Conservation (phyloP, 2,329 filamentous ascomycete species). For the Sclerotinia nivalis region DNA sequence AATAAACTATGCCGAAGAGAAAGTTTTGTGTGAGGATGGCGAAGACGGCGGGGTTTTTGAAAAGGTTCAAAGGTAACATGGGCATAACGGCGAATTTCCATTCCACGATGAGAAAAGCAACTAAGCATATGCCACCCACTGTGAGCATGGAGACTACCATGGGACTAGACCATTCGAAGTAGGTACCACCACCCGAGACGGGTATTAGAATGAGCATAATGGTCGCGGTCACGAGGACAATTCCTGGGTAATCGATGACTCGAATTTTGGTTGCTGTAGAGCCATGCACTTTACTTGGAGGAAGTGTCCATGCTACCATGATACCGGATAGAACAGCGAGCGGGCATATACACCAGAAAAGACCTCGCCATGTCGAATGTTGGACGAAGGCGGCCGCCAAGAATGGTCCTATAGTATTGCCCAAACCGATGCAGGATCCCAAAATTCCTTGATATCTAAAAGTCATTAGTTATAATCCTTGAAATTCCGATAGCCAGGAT, state of each 20-base stretch:
- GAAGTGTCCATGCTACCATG: constrained; percentile 50
- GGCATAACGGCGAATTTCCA: constrained; percentile 56
- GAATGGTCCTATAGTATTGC: constrained; percentile 48
- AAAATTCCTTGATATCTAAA: constrained; percentile 47
- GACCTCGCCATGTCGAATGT: constrained; percentile 46
- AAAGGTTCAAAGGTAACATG: constrained; percentile 59
- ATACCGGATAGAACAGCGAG: constrained; percentile 50
- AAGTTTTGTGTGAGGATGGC: constrained; percentile 60
- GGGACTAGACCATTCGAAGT: constrained; percentile 56
- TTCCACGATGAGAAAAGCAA: constrained; percentile 55
- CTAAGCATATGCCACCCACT: constrained; percentile 49
- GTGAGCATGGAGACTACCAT: constrained; percentile 61
- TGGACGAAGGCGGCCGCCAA: constrained; percentile 46
- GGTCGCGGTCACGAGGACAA: constrained; percentile 54
- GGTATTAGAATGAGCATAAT: constrained; percentile 64
- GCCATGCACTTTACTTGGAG: constrained; percentile 53
- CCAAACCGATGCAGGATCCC: constrained; percentile 46
- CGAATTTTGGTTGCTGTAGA: constrained; percentile 50
- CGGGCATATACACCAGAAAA: constrained; percentile 55
- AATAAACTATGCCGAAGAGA: constrained; percentile 60
- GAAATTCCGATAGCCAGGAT: neutral
- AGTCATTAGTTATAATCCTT: constrained; percentile 22
- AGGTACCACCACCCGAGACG: constrained; percentile 60
- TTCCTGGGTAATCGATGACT: constrained; percentile 61
- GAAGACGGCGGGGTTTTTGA: constrained; percentile 53